Evolutionary conservation across 2,329 filamentous ascomycete species (phyloP), one percentile per base, ranked within the genome.

Genomic region (Calonectria pseudoturangicola): DNA sequence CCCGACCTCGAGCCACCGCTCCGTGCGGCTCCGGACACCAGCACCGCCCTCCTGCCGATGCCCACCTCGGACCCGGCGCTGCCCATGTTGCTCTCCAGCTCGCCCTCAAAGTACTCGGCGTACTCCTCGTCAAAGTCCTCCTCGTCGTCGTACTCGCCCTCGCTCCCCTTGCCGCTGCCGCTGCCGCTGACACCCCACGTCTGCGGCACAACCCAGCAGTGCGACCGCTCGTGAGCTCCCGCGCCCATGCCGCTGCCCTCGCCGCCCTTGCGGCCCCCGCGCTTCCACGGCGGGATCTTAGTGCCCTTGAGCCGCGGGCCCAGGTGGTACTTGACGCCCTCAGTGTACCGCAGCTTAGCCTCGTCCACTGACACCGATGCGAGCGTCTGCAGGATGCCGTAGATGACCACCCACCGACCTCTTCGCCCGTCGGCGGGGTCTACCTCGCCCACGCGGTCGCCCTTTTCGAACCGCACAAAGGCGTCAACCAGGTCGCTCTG

Each of bases 351-450:
- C 10, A 91, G 83, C 47, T 86, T 85, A 13, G 88, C 89, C 0
- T 88, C 86, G 71, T 92, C 91, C 1, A 91, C 90, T 0, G 89
- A 88, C 8, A 93, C 85, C 28, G 88, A 88, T 2, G 90, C 90
- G 2, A 92, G 86, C 0, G 88, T 89, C 81, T 93, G 91, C 18
- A 92, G 82, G 13, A 92, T 83, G 3, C 88, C 89, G 76, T 92
- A 92, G 27, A 92, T 86, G 4, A 92, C 83, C 4, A 91, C 84
- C 91, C 91, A 93, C 27, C 91, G 88, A 12, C 89, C 90, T 13
- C 88, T 87, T 1, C 91, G 88, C 4, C 90, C 90, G 21, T 85
- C 86, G 64, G 86, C 87, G 1, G 90, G 90, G 74, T 91, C 88
- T 10, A 90, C 81, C 48, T 88, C 86, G 28, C 85, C 85, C 2